Percentiles rank a stretch among this genome's conserved stretches.
Evolutionary conservation across 108 stramenopile species (phyloP).

Genomic region (Skeletonema marinoi): DNA sequence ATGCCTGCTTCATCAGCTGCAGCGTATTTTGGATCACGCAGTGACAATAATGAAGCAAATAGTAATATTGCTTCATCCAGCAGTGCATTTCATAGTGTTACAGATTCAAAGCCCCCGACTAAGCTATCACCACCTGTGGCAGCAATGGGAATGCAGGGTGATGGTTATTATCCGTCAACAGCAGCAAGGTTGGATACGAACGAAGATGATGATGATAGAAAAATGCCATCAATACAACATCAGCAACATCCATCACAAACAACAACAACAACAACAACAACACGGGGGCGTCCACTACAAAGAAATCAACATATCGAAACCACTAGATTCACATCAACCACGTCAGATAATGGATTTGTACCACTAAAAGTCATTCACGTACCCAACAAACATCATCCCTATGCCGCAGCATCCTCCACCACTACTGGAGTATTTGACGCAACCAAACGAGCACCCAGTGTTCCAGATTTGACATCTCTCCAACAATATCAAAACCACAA

Average conservation of each 20-base stretch:
- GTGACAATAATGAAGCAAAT: neutral
- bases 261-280: neutral
- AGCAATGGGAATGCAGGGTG: neutral
- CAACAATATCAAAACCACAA: neutral
- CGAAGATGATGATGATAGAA: neutral
- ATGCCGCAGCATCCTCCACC: neutral
- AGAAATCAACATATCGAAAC: neutral
- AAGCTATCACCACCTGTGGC: neutral
- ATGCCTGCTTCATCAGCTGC: neutral
- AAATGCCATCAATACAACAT: neutral
- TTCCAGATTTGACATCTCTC: constrained; percentile 25
- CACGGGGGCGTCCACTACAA: neutral
- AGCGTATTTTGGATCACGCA: neutral
- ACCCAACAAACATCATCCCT: constrained; percentile 3
- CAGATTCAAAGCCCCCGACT: neutral
- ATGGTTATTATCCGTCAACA: neutral
- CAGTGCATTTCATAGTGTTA: neutral
- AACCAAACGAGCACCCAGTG: constrained; percentile 24
- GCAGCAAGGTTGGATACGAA: neutral
- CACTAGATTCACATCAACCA: neutral
- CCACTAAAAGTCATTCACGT: constrained; percentile 25
- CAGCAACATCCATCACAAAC: too few relatives aligned
- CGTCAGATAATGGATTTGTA: neutral
- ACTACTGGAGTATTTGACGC: neutral
- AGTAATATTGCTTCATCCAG: neutral